Base-by-base conservation (phyloP, 2,329 filamentous ascomycete genomes). In the Ceratocystis eucalypticola region DNA sequence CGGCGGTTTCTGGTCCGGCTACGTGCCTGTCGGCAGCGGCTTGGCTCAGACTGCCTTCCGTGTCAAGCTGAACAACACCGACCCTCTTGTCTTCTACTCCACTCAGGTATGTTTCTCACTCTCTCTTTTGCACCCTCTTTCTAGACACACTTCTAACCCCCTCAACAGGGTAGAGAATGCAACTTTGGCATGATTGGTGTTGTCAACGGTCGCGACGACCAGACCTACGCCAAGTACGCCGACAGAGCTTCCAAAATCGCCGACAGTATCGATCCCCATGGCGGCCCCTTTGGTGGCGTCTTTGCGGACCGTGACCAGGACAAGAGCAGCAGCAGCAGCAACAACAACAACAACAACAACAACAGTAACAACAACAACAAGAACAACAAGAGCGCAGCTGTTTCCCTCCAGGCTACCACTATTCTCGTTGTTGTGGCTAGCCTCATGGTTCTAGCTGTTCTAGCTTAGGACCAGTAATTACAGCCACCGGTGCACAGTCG, bases 1-100 rank as follows among this genome's bases (percentile, higher is more conserved):
- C 41, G 70, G 72, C 1, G 77, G 75, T 57, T 80, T 81, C 73
- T 79, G 76, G 72, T 75, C 77, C 0, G 78, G 78, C 68, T 81
- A 80, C 74, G 63, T 65, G 22, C 61, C 62, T n/a, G 63, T 67
- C 20, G 30, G 37, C 50, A 65, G 62, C 45, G 62, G 37, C 22
- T 30, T 65, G 53, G 62, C 66, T 68, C 20, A 72, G 20, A 61
- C 70, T 37, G 68, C 68, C 57, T 74, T 73, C 67, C 67, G 67
- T 3, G 71, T 75, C 62, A 70, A 66, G 8, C 68, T 75, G 48
- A 72, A 72, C 66, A 69, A 68, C 67, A 74, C 73, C 2, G 69
- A 73, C 30, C 71, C 73, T 53, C 70, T 73, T 22, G 71, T 72
- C 65, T 72, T 72, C 68, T 75, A 74, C 71, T 75, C 72, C 67